Conservation (phyloP, 345 rosid species). For the Cardamine occulta region DNA sequence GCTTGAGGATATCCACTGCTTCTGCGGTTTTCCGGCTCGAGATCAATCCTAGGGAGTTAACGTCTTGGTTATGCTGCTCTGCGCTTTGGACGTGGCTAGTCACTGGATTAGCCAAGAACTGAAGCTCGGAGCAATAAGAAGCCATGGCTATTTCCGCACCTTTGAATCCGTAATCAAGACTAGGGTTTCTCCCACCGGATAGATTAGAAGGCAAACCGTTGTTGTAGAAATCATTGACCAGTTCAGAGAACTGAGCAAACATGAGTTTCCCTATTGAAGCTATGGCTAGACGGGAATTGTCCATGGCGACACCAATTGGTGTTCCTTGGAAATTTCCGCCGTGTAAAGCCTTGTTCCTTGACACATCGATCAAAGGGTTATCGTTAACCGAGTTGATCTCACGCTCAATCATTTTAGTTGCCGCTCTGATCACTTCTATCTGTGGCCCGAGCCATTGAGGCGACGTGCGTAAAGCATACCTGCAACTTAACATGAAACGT, state of each 20-base stretch:
- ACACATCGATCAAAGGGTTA: slow-evolving; percentile 73
- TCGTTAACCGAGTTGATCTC: slow-evolving; percentile 76
- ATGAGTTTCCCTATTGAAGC: slow-evolving; percentile 71
- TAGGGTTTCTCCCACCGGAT: slow-evolving; percentile 68
- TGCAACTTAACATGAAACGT: not conserved
- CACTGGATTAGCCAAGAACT: slow-evolving; percentile 66
- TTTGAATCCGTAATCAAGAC: slow-evolving; percentile 77
- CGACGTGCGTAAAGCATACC: slow-evolving; percentile 59
- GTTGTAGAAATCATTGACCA: slow-evolving; percentile 79
- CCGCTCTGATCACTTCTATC: slow-evolving; percentile 58
- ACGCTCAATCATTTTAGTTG: slow-evolving; percentile 62
- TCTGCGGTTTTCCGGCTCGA: slow-evolving; percentile 66
- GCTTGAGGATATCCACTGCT: slow-evolving; percentile 62
- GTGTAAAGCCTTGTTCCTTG: slow-evolving; percentile 69
- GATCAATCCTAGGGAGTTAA: slow-evolving; percentile 65
- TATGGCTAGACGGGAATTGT: slow-evolving; percentile 63
- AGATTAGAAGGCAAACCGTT: slow-evolving; percentile 77
- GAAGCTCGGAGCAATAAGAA: slow-evolving; percentile 67
- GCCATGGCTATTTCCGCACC: slow-evolving; percentile 86
- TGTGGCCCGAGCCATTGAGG: slow-evolving; percentile 74
- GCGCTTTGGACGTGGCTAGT: slow-evolving; percentile 74
- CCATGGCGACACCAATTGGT: slow-evolving; percentile 77
- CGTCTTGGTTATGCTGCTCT: slow-evolving; percentile 75
- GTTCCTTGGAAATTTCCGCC: slow-evolving; percentile 81
- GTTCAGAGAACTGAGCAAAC: slow-evolving; percentile 69